Evolutionary conservation across 1,284 basidiomycete genomes (phyloP).

Genomic region (Coniferiporia sulphurascens): DNA sequence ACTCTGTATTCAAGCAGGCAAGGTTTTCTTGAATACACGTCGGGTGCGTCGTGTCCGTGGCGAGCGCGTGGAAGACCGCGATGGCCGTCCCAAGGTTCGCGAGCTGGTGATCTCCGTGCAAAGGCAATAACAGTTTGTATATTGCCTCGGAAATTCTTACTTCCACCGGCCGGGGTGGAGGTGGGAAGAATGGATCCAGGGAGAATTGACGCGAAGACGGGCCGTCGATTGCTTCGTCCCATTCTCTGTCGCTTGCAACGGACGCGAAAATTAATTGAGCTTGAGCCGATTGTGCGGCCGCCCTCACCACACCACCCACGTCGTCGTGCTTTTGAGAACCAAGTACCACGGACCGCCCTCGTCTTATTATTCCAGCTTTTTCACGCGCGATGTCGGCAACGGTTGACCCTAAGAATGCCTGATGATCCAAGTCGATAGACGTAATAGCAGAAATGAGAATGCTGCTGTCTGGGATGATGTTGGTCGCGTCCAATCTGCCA

Average conservation of each 20-base stretch:
- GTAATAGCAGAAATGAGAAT: slow-evolving; percentile 81
- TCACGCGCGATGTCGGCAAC: slow-evolving; percentile 74
- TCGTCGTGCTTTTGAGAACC: slow-evolving; percentile 60
- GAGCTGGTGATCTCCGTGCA: slow-evolving; percentile 82
- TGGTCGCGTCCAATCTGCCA: slow-evolving; percentile 90
- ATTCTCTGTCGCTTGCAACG: slow-evolving; percentile 30
- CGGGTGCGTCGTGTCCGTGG: slow-evolving; percentile 29
- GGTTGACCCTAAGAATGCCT: slow-evolving; percentile 80
- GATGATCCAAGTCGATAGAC: slow-evolving; percentile 89
- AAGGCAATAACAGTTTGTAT: slow-evolving; percentile 45
- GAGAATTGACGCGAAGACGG: slow-evolving; percentile 28
- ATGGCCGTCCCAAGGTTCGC: slow-evolving; percentile 75
- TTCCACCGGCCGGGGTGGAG: slow-evolving; percentile 36
- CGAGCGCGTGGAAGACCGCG: slow-evolving; percentile 60
- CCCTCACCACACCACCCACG: slow-evolving; percentile 41
- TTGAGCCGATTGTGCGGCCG: slow-evolving; percentile 36
- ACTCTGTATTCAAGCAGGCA: slow-evolving; percentile 34
- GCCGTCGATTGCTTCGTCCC: slow-evolving; percentile 36
- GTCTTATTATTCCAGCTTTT: slow-evolving; percentile 81
- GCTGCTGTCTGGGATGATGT: slow-evolving; percentile 68
- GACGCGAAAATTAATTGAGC: slow-evolving; percentile 37
- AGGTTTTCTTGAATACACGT: slow-evolving; percentile 18
- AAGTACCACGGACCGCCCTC: slow-evolving; percentile 67
- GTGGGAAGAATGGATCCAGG: slow-evolving; percentile 34
- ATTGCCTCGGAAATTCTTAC: slow-evolving; percentile 38